phyloP scores from a whole-genome alignment of 1,284 basidiomycete genomes.

The Irpex rosettiformis region DNA sequence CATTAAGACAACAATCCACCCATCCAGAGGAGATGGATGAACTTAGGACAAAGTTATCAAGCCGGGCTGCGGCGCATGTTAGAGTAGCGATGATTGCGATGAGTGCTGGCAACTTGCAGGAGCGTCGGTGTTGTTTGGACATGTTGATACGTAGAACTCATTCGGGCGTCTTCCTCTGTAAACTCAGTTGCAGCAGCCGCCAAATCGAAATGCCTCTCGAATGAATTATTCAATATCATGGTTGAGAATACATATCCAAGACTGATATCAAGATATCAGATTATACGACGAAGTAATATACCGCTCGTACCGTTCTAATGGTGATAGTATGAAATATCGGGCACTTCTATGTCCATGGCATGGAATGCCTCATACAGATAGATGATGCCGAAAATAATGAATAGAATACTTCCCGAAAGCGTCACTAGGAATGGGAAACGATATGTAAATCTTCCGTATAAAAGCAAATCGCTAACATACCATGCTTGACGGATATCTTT shows the following conservation, averaged over 20 bases:
- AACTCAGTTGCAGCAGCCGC: no score
- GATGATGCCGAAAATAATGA: constrained; percentile 79
- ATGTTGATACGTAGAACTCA: neutral
- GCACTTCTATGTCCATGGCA: constrained; percentile 30
- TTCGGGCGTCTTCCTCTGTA: neutral
- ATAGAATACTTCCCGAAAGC: constrained; percentile 76
- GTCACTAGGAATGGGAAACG: constrained; percentile 56
- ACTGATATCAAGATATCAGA: neutral
- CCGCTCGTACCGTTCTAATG: neutral
- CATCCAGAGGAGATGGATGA: no score
- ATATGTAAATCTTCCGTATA: neutral
- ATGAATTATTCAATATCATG: neutral
- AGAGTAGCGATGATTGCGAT: no score
- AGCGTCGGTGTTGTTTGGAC: neutral
- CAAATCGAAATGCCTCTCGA: neutral
- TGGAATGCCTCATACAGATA: constrained; percentile 71
- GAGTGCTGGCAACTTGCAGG: neutral
- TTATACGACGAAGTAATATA: neutral
- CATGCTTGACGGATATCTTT: constrained; percentile 92
- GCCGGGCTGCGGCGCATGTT: no score
- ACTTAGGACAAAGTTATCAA: no score
- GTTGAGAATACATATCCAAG: neutral
- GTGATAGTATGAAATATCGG: constrained; percentile 24
- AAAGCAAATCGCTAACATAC: constrained; percentile 42
- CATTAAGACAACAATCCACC: no score